These are phyloP conservation scores for Chrysochromulina parva DNA, from an alignment of 78 protist genomes.

Conservation along the genomic window DNA sequence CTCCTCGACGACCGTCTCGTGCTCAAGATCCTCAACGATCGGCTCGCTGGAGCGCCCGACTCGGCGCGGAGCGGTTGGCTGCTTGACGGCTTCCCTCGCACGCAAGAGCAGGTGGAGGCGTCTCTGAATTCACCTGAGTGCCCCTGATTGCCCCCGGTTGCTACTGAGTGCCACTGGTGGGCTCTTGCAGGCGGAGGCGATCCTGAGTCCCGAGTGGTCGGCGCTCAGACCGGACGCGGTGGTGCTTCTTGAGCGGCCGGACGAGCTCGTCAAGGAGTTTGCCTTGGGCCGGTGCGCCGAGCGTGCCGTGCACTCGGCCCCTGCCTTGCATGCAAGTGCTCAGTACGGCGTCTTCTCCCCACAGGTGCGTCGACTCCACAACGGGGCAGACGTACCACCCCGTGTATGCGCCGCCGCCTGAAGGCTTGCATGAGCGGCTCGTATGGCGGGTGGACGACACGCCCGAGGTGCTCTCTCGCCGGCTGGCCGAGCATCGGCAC, in stretches of 20 bases:
- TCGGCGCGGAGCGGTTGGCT: slow-evolving; percentile 49
- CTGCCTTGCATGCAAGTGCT: neutral
- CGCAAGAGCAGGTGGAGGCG: slow-evolving; percentile 28
- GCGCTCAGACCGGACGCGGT: neutral
- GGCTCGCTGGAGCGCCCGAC: neutral
- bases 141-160: neutral
- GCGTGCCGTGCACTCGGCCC: no score
- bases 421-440: neutral
- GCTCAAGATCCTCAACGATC: slow-evolving; percentile 2
- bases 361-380: neutral
- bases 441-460: slow-evolving; percentile 24
- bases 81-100: slow-evolving; percentile 76
- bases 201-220: neutral
- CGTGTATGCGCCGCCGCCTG: slow-evolving; percentile 5
- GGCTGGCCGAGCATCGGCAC: neutral
- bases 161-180: no score
- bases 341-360: neutral
- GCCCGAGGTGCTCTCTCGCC: neutral
- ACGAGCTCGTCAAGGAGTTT: neutral
- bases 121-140: neutral
- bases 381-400: slow-evolving; percentile 26
- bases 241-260: neutral
- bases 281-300: neutral
- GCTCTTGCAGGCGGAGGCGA: slow-evolving; percentile 2
- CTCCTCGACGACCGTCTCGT: slow-evolving; percentile 62